These are phyloP conservation scores for Cladosporium sp. DNA, from an alignment of 2,329 filamentous ascomycete genomes.

Conservation along the genomic window DNA sequence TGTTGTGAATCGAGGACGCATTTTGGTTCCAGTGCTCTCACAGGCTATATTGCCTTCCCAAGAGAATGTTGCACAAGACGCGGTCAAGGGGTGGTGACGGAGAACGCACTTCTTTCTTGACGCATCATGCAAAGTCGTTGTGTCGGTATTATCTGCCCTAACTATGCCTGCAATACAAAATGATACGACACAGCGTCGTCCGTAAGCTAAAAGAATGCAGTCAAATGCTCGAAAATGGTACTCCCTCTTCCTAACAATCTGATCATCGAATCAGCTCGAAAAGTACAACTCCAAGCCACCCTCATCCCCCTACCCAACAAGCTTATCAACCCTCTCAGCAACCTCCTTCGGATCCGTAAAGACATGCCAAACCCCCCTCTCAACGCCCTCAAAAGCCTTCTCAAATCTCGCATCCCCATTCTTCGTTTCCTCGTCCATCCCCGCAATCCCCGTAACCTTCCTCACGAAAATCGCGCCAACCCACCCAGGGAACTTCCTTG, in stretches of 20 bases:
- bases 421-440: slow-evolving; percentile 73
- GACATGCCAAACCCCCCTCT: slow-evolving; percentile 71
- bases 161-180: background rate
- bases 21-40: background rate
- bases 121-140: background rate
- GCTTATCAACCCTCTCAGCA: slow-evolving; percentile 40
- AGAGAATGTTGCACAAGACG: background rate
- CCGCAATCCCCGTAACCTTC: slow-evolving; percentile 72
- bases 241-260: background rate
- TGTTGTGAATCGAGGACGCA: background rate
- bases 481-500: slow-evolving; percentile 69
- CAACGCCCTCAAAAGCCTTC: slow-evolving; percentile 75
- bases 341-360: slow-evolving; percentile 76
- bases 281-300: background rate
- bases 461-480: slow-evolving; percentile 82
- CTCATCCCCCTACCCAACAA: slow-evolving; percentile 23
- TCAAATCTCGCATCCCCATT: slow-evolving; percentile 70
- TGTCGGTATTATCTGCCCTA: background rate
- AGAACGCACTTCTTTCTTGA: no score
- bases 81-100: background rate
- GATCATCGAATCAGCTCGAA: background rate
- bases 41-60: background rate
- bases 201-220: background rate
- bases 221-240: background rate
- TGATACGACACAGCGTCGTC: background rate